Evolutionary conservation across 257 asterid genomes (phyloP).

Genomic region (Petunia secreta): DNA sequence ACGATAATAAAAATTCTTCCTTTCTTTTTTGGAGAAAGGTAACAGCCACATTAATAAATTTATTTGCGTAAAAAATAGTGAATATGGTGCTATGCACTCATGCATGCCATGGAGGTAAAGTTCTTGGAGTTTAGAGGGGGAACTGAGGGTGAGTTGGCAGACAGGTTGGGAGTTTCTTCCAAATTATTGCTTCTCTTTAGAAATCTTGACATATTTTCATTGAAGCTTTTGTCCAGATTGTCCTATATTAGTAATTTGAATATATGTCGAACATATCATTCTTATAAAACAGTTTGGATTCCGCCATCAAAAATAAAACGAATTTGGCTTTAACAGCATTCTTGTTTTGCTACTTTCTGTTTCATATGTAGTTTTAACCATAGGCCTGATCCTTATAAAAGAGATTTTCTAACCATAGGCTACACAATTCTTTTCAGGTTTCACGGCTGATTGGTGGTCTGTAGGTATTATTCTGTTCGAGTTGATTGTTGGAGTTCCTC

Average conservation of each 20-base stretch:
- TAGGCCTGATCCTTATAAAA: not conserved
- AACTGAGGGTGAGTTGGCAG: not conserved
- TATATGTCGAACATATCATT: constrained; percentile 8
- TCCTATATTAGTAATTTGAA: not conserved
- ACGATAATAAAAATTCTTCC: no score
- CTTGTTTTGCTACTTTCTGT: constrained; percentile 5
- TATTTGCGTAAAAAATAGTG: constrained; percentile 10
- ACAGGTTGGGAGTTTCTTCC: not conserved
- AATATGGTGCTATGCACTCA: not conserved
- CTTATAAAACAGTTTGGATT: constrained; percentile 11
- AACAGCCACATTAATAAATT: not conserved
- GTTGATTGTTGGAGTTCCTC: constrained; percentile 97
- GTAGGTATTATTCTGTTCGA: constrained; percentile 96
- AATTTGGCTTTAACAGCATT: not conserved
- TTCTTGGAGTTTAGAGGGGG: not conserved
- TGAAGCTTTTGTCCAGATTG: not conserved
- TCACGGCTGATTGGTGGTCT: constrained; percentile 99
- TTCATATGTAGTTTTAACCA: not conserved
- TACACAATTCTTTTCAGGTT: constrained; percentile 51
- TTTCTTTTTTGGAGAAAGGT: no score
- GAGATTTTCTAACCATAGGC: constrained; percentile 2
- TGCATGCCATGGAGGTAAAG: not conserved
- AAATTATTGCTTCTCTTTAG: not conserved
- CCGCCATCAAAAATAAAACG: not conserved
- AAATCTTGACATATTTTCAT: constrained; percentile 10